These are phyloP conservation scores for Agastache rugosa DNA, from an alignment of 257 asterid species.

Conservation along the genomic window DNA sequence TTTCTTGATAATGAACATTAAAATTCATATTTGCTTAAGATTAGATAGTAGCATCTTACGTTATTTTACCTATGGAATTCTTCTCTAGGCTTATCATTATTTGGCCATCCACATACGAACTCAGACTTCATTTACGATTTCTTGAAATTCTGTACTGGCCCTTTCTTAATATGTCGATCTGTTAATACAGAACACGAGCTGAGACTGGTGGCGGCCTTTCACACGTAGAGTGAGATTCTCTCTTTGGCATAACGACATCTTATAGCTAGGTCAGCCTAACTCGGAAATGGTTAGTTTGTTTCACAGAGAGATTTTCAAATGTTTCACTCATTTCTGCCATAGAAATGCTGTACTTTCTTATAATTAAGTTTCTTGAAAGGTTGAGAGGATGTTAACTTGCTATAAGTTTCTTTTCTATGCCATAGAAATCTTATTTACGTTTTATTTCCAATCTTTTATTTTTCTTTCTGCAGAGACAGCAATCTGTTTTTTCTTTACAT, in stretches of 20 bases:
- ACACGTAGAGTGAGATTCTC: constrained; percentile 56
- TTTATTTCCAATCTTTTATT: background rate
- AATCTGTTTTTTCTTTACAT: background rate
- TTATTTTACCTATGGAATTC: background rate
- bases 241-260: constrained; percentile 23
- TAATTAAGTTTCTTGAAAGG: constrained; percentile 5
- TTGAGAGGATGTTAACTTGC: background rate
- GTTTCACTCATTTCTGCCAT: background rate
- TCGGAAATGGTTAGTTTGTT: constrained; percentile 22
- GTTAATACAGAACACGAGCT: constrained; percentile 68
- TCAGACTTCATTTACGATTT: background rate
- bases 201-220: constrained; percentile 86
- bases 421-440: no score
- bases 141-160: constrained; percentile 11
- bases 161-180: constrained; percentile 30
- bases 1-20: background rate
- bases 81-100: background rate
- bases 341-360: constrained; percentile 18
- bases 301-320: constrained; percentile 13
- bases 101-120: background rate
- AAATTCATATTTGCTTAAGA: background rate
- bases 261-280: constrained; percentile 25
- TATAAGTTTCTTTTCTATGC: background rate
- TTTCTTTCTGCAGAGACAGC: no score
- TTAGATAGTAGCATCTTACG: background rate